Percentiles rank a stretch among this genome's conserved stretches.
phyloP scores from a whole-genome alignment of 2,329 filamentous ascomycete genomes.

The Pseudogymnoascus sp. region DNA sequence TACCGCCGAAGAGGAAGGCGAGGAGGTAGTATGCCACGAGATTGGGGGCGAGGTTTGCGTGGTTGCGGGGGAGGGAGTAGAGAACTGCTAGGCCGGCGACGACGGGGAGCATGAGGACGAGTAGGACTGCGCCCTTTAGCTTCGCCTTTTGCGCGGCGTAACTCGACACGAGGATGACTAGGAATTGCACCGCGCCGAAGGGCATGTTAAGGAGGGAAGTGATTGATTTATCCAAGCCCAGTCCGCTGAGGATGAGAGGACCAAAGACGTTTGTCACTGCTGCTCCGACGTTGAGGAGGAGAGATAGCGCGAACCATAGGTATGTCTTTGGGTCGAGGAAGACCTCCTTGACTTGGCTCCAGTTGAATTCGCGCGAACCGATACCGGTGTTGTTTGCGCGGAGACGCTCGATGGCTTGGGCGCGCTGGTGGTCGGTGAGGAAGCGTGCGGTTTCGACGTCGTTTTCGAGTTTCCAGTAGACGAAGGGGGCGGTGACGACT shows the following conservation, averaged over 20 bases:
- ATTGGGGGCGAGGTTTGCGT: conserved; percentile 39
- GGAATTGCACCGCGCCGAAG: conserved; percentile 53
- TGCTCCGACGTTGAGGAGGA: conserved; percentile 58
- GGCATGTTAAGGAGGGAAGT: conserved; percentile 59
- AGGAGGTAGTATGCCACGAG: conserved; percentile 58
- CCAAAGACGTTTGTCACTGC: conserved; percentile 58
- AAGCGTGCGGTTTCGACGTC: conserved; percentile 42
- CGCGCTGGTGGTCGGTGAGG: conserved; percentile 56
- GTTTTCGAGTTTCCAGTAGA: conserved; percentile 53
- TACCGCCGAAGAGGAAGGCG: conserved; percentile 57
- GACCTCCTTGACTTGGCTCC: conserved; percentile 52
- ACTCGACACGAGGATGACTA: conserved; percentile 50
- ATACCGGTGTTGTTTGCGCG: conserved; percentile 69
- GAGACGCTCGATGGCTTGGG: conserved; percentile 63
- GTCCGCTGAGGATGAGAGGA: conserved; percentile 51
- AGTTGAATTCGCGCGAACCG: conserved; percentile 61
- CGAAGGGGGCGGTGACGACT: conserved; percentile 46
- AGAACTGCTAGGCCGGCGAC: conserved; percentile 52
- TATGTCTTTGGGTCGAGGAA: conserved; percentile 44
- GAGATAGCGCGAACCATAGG: conserved; percentile 51
- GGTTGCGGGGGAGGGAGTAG: conserved; percentile 42
- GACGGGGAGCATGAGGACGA: conserved; percentile 48
- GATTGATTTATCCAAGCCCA: conserved; percentile 50
- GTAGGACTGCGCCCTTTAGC: conserved; percentile 49
- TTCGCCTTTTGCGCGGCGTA: conserved; percentile 49